Evolutionary conservation across 805 yeast species (phyloP), one percentile per base, ranked within the genome.

Genomic region (Schwanniomyces yamadae): DNA sequence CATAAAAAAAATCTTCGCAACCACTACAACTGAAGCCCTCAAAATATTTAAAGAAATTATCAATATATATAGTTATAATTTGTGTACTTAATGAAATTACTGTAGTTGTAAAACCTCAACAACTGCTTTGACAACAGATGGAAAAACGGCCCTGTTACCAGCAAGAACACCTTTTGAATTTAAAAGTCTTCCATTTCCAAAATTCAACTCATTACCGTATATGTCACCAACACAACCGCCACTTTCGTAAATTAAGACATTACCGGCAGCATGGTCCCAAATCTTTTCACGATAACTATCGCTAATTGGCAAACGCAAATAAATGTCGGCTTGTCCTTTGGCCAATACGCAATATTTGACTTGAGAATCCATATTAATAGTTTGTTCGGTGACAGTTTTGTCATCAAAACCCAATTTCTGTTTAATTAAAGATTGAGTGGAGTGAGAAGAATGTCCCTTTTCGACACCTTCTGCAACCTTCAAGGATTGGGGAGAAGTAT

Each of bases 201-300:
- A 93, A 54, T 91, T 81, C 39, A 93, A 73, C 16, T 72, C 69
- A 9, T 68, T 69, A 13, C 96, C 96, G 37, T 75, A 61, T 61
- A 91, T 35, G 55, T 93, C 99, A 11, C 91, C 79, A 9, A 93
- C 98, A 33, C 69, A 58, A 5, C 99, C 99, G 28, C 97, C 97
- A 49, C 95, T 84, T 60, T 95, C 99, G 23, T 75, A 71, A 30
- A 95, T 81, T 42, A 93, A 73, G 10, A 91, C 71, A 52, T 84
- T 83, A 3, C 99, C 99, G 2, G 97, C 95, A 13, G 98, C 98
- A 59, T 93, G 99, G 62, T 93, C 99, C 98, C 99, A 93, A 41
- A 93, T 89, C 62, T 93, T 93, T 58, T 93, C 99, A 50, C 86
- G 75, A 58, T 90, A 93, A 3, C 75, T 62, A 34, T 78, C 69